These are phyloP conservation scores for Collybia nuda DNA, from an alignment of 768 basidiomycete genomes.

Conservation along the genomic window DNA sequence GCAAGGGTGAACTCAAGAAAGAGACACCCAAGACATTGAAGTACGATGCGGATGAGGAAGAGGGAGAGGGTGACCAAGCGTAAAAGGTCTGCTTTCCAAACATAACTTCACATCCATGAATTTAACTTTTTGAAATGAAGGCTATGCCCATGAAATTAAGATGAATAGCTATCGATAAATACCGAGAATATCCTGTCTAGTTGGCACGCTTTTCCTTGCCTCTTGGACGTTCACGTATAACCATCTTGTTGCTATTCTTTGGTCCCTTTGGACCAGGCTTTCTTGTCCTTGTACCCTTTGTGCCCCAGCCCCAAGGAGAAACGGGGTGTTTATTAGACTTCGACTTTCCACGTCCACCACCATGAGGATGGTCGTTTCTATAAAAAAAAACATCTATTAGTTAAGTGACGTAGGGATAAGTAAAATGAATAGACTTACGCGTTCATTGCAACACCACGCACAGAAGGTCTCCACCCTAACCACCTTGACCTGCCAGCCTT, in stretches of 20 bases:
- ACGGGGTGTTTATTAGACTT: conserved; percentile 95
- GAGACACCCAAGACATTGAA: conserved; percentile 44
- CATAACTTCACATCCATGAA: too few relatives aligned
- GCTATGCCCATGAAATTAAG: too few relatives aligned
- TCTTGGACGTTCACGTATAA: conserved; percentile 81
- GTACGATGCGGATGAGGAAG: conserved; percentile 43
- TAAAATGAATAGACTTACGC: conserved; percentile 52
- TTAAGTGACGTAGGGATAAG: background rate
- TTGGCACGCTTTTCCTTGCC: conserved; percentile 55
- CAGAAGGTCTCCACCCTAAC: conserved; percentile 81
- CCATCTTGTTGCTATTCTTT: conserved; percentile 83
- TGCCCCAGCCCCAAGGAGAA: conserved; percentile 90
- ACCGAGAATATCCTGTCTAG: conserved; percentile 22
- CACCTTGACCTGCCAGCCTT: conserved; percentile 91
- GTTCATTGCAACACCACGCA: conserved; percentile 97
- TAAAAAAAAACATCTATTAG: background rate
- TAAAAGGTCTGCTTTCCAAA: conserved; percentile 10
- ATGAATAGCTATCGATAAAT: conserved; percentile 1
- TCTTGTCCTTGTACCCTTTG: conserved; percentile 90
- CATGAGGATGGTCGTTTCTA: conserved; percentile 91
- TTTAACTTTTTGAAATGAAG: too few relatives aligned
- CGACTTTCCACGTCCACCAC: conserved; percentile 96
- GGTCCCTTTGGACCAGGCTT: conserved; percentile 90
- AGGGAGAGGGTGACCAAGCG: conserved; percentile 32
- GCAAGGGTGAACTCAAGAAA: conserved; percentile 60